These are phyloP conservation scores for Phylloporus arenicola DNA, from an alignment of 768 basidiomycete species.

Conservation along the genomic window DNA sequence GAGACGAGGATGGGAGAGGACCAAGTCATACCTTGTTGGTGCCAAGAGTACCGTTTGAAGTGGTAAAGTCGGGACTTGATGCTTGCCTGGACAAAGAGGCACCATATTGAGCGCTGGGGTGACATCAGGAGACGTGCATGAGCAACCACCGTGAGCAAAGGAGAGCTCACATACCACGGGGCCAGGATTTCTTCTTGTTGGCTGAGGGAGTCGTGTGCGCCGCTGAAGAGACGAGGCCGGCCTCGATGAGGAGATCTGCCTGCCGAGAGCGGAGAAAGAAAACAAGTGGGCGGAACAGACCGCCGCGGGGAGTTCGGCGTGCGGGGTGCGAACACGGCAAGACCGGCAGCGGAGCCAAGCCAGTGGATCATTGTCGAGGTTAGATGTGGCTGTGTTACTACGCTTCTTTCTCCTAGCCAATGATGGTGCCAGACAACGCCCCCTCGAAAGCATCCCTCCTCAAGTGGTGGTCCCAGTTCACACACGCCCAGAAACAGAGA, in stretches of 20 bases:
- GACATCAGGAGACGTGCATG: slow-evolving; percentile 31
- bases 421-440: slow-evolving; percentile 28
- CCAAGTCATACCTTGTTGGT: slow-evolving; percentile 47
- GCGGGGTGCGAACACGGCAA: slow-evolving; percentile 2
- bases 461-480: slow-evolving; percentile 82
- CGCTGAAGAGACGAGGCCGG: slow-evolving; percentile 34
- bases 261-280: neutral
- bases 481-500: slow-evolving; percentile 56
- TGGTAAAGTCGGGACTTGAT: slow-evolving; percentile 52
- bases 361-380: neutral
- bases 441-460: slow-evolving; percentile 57
- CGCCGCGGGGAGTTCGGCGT: slow-evolving; percentile 29
- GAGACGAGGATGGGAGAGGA: neutral
- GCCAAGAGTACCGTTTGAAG: slow-evolving; percentile 51
- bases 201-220: slow-evolving; percentile 52
- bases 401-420: neutral
- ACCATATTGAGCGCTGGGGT: slow-evolving; percentile 47
- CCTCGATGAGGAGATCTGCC: slow-evolving; percentile 42
- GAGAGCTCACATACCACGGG: slow-evolving; percentile 45
- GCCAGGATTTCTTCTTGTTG: slow-evolving; percentile 51
- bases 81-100: slow-evolving; percentile 53
- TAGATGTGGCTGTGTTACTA: slow-evolving; percentile 17
- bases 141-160: slow-evolving; percentile 68
- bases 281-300: slow-evolving; percentile 19
- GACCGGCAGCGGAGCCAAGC: neutral